Evolutionary conservation across 371 early-diverging fungal species (phyloP).

Genomic region (Mortierella sp.): DNA sequence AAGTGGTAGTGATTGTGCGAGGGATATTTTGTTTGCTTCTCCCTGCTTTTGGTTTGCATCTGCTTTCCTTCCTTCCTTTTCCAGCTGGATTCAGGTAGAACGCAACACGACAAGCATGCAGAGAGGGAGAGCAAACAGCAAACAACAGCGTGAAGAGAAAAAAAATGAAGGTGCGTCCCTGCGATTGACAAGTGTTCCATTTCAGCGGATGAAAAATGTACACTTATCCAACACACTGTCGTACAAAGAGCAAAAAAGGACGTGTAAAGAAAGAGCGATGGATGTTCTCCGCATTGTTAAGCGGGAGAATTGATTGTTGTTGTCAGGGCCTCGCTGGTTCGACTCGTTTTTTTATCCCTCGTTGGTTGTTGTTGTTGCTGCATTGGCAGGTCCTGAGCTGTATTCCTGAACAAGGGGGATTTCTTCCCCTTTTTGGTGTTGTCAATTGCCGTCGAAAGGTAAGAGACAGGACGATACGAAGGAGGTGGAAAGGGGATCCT

Average conservation of each 20-base stretch:
- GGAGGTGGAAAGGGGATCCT: background rate
- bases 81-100: background rate
- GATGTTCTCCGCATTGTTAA: background rate
- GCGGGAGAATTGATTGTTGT: background rate
- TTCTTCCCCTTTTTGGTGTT: background rate
- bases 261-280: background rate
- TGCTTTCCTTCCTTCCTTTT: background rate
- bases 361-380: background rate
- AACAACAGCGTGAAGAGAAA: background rate
- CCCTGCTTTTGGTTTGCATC: slow-evolving; percentile 3
- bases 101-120: background rate
- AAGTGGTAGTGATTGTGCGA: background rate
- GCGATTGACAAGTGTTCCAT: background rate
- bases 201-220: slow-evolving; percentile 7
- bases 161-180: background rate
- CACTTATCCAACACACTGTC: background rate
- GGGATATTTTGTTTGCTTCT: background rate
- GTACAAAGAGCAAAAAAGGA: slow-evolving; percentile 3
- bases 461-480: background rate
- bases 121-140: background rate
- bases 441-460: background rate
- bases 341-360: background rate
- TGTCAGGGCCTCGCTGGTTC: background rate
- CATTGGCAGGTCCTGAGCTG: background rate
- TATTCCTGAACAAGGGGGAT: background rate